Evolutionary conservation across 345 rosid species (phyloP).

Genomic region (Cardamine resedifolia): DNA sequence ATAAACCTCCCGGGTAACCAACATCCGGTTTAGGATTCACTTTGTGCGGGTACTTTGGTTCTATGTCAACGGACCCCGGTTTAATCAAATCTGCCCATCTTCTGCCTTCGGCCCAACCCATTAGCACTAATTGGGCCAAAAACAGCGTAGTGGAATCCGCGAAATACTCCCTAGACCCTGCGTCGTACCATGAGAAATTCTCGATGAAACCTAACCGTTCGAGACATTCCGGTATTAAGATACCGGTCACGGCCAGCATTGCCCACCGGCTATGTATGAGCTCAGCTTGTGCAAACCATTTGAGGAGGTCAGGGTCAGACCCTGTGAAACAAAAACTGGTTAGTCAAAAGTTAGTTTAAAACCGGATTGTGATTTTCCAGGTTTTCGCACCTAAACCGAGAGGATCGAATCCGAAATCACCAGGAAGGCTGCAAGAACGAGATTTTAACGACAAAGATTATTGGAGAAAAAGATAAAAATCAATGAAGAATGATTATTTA

Average conservation of each 20-base stretch:
- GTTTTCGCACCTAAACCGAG: slow-evolving; percentile 66
- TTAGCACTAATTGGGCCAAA: slow-evolving; percentile 64
- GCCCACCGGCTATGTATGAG: slow-evolving; percentile 92
- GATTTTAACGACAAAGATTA: neutral
- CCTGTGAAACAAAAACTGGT: slow-evolving; percentile 44
- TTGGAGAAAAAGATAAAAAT: neutral
- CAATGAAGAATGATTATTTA: neutral
- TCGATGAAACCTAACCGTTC: slow-evolving; percentile 72
- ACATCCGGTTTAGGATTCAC: slow-evolving; percentile 74
- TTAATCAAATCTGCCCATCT: slow-evolving; percentile 92
- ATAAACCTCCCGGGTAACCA: slow-evolving; percentile 90
- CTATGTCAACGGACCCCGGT: slow-evolving; percentile 78
- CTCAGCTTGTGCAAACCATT: slow-evolving; percentile 97
- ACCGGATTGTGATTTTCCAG: neutral
- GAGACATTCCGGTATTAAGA: slow-evolving; percentile 78
- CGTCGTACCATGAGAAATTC: slow-evolving; percentile 83
- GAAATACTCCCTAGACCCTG: slow-evolving; percentile 71
- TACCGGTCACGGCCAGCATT: slow-evolving; percentile 91
- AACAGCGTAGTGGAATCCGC: slow-evolving; percentile 76
- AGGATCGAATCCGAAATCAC: slow-evolving; percentile 89
- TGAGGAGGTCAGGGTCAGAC: slow-evolving; percentile 77
- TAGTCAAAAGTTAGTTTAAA: neutral
- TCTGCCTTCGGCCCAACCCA: slow-evolving; percentile 95
- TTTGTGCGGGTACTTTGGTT: slow-evolving; percentile 60
- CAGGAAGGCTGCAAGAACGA: slow-evolving; percentile 60